phyloP scores from a whole-genome alignment of 805 yeast species.

The Nematodospora valgi region DNA sequence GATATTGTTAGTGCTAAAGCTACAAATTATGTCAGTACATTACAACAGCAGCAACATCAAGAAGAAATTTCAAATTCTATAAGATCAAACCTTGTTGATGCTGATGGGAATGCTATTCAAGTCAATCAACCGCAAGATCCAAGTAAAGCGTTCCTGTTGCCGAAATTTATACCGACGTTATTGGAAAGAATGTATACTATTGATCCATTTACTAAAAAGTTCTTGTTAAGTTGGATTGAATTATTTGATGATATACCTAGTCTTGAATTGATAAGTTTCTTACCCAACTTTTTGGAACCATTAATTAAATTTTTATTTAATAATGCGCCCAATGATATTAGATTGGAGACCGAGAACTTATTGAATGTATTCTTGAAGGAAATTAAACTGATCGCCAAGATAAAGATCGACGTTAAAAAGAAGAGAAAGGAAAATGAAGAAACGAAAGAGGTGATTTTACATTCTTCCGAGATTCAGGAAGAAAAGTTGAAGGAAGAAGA shows the following conservation, averaged over 20 bases:
- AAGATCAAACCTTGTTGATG: slow-evolving; percentile 45
- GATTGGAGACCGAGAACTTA: slow-evolving; percentile 78
- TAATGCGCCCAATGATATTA: slow-evolving; percentile 81
- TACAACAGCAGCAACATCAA: slow-evolving; percentile 47
- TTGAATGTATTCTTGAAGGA: slow-evolving; percentile 75
- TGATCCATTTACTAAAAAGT: slow-evolving; percentile 89
- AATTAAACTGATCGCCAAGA: slow-evolving; percentile 69
- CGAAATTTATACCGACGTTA: slow-evolving; percentile 85
- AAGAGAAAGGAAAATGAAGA: neutral
- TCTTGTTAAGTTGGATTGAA: slow-evolving; percentile 89
- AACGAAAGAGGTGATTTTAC: no score
- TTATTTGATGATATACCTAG: slow-evolving; percentile 92
- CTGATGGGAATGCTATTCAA: slow-evolving; percentile 58
- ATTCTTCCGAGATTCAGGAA: neutral
- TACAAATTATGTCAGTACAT: slow-evolving; percentile 74
- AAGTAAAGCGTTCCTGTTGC: slow-evolving; percentile 72
- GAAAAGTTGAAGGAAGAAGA: neutral
- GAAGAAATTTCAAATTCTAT: slow-evolving; percentile 20
- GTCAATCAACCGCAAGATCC: slow-evolving; percentile 57
- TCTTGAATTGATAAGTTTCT: slow-evolving; percentile 76
- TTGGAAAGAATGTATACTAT: slow-evolving; percentile 88
- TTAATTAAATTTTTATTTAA: slow-evolving; percentile 69
- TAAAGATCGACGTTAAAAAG: slow-evolving; percentile 42
- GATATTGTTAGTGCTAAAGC: slow-evolving; percentile 96
- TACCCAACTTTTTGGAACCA: slow-evolving; percentile 88